Base-by-base conservation (phyloP, 176 grass and related monocot genomes). In the Chrysopogon serrulatus region DNA sequence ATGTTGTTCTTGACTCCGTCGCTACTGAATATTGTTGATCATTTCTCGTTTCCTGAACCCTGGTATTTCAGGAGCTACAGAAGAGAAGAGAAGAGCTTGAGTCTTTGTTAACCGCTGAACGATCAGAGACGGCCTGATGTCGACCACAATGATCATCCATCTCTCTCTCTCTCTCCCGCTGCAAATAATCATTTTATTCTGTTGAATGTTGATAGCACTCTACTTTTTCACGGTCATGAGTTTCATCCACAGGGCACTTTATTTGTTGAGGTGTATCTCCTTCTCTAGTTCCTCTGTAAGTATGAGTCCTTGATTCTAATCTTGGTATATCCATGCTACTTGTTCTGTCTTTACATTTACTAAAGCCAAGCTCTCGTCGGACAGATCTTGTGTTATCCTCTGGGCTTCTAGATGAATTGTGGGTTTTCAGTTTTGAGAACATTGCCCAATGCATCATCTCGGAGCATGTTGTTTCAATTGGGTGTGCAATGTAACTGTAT, bases 21-120 rank as follows among this genome's bases (percentile, higher is more conserved):
- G 28, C 34, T 48, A 83, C 10, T 80, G 54, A 59, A n/a, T 3
- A 60, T 24, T 13, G 37, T 40, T 86, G 7, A 78, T 18, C 37
- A 54, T 68, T 66, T 35, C 30, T 40, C 35, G 71, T 85, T 81
- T 71, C 8, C 1, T 71, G 16, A 26, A 70, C 28, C 40, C 11
- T 93, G 30, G 16, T 68, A 54, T 91, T 92, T 62, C 76, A 98
- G 93, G 89, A 98, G 91, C 68, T 98, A 80, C 62, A 90, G 63
- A 92, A 85, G 66, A 89, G 89, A 21, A 92, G 86, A 77, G 96
- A 98, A 77, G 96, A 98, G 79, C 89, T 95, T 3, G 85, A 98
- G 85, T 86, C 96, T 71, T 62, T 98, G 74, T 82, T 98, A 65
- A 39, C 88, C 65, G 80, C 87, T 42, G 77, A 93, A 56, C 77